Conservation (phyloP, 1,284 basidiomycete genomes). For the Waitea zeae region DNA sequence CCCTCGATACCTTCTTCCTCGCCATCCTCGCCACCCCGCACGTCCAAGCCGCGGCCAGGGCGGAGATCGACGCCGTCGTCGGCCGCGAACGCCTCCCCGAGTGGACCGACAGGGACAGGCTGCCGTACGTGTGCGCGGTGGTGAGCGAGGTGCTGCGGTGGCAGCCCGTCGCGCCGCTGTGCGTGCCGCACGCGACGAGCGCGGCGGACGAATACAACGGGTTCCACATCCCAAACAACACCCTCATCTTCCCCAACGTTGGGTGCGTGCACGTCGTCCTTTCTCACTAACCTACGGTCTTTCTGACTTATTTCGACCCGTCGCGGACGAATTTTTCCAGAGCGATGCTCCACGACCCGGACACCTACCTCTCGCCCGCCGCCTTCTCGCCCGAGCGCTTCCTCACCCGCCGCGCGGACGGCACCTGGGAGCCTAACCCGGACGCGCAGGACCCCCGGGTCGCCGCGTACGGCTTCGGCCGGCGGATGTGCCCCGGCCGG, state of each 20-base stretch:
- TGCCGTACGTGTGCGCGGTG: neutral
- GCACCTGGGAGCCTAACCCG: no score
- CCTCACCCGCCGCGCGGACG: no score
- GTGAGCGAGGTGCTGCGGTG: conserved; percentile 1
- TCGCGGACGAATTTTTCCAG: no score
- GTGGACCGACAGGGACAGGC: neutral
- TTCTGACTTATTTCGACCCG: no score
- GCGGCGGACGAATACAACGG: conserved; percentile 1
- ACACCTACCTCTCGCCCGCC: conserved; percentile 10
- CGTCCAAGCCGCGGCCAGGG: neutral
- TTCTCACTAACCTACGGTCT: no score
- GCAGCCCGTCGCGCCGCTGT: neutral
- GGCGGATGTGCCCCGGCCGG: conserved; percentile 17
- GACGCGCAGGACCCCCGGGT: neutral
- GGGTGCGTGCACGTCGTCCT: neutral
- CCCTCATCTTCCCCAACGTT: neutral
- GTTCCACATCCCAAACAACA: conserved; percentile 1
- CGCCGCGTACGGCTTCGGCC: neutral
- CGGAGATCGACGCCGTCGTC: neutral
- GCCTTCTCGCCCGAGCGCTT: conserved; percentile 12
- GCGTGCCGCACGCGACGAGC: neutral
- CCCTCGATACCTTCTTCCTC: neutral
- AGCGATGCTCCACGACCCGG: conserved; percentile 14
- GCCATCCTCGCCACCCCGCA: neutral
- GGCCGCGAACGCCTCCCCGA: neutral